These are phyloP conservation scores for Apophysomyces ossiformis DNA, from an alignment of 371 early-diverging fungal species.

Conservation along the genomic window DNA sequence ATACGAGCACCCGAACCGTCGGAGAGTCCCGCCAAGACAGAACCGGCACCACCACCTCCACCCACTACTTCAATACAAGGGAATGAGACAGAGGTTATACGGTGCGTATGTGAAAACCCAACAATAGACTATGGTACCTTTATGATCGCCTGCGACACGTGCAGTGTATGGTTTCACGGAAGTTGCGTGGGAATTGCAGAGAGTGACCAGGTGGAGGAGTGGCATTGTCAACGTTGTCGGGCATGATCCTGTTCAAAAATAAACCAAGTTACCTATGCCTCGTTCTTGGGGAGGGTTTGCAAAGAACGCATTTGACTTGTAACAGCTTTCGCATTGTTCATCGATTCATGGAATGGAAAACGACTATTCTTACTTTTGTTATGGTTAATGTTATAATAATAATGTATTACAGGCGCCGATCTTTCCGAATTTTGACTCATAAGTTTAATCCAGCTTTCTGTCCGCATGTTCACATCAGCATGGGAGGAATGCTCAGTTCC, in stretches of 20 bases:
- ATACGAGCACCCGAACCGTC: slow-evolving; percentile 42
- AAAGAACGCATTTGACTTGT: not conserved
- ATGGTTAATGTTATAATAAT: too few relatives aligned
- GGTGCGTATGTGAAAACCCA: slow-evolving; percentile 72
- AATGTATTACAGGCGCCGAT: too few relatives aligned
- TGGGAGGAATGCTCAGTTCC: too few relatives aligned
- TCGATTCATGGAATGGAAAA: too few relatives aligned
- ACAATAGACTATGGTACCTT: slow-evolving; percentile 73
- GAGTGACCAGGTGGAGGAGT: slow-evolving; percentile 52
- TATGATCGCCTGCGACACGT: slow-evolving; percentile 82
- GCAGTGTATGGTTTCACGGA: slow-evolving; percentile 81
- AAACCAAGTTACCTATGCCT: not conserved
- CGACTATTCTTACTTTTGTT: too few relatives aligned
- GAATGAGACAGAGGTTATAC: slow-evolving; percentile 50
- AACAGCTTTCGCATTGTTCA: not conserved
- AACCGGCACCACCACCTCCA: slow-evolving; percentile 2
- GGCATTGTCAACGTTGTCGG: slow-evolving; percentile 45
- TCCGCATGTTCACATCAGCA: too few relatives aligned
- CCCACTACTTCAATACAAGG: not conserved
- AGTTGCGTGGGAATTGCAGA: slow-evolving; percentile 67
- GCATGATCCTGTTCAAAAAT: slow-evolving; percentile 10
- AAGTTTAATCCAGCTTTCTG: too few relatives aligned
- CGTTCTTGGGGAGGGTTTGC: too few relatives aligned
- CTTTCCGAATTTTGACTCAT: too few relatives aligned
- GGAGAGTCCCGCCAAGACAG: slow-evolving; percentile 3